Evolutionary conservation across 2,329 filamentous ascomycete genomes (phyloP).

Genomic region (Exophiala spinifera): DNA sequence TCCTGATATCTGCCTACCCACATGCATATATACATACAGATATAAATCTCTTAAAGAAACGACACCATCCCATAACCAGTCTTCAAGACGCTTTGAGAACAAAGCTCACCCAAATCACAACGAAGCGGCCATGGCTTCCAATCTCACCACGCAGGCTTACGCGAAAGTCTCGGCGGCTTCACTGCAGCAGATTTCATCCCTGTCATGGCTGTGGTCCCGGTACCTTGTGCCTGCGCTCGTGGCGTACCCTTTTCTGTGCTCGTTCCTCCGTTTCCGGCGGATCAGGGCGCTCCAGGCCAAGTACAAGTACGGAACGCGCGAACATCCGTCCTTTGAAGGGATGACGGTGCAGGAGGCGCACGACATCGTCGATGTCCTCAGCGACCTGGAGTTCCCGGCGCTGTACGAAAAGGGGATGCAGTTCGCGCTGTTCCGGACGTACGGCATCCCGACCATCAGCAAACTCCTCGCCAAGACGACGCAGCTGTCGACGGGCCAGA

Average conservation of each 20-base stretch:
- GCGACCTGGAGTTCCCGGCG: conserved; percentile 26
- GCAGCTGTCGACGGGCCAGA: conserved; percentile 47
- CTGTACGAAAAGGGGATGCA: conserved; percentile 28
- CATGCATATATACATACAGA: neutral
- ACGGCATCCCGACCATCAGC: conserved; percentile 57
- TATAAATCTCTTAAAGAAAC: too few relatives aligned
- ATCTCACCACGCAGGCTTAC: conserved; percentile 8
- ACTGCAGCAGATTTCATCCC: conserved; percentile 5
- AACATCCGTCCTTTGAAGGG: conserved; percentile 26
- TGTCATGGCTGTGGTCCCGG: conserved; percentile 22
- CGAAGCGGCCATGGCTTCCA: conserved; percentile 13
- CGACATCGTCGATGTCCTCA: conserved; percentile 21
- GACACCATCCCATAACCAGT: neutral
- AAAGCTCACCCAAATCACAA: too few relatives aligned
- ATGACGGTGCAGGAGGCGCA: conserved; percentile 49
- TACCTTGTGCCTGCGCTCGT: conserved; percentile 21
- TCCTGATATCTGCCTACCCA: too few relatives aligned
- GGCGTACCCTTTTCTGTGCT: conserved; percentile 26
- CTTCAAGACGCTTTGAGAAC: neutral
- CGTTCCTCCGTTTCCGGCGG: conserved; percentile 22
- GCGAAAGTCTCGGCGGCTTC: conserved; percentile 15
- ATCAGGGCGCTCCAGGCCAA: conserved; percentile 22
- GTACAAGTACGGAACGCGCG: conserved; percentile 23
- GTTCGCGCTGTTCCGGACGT: conserved; percentile 43
- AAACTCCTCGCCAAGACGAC: conserved; percentile 48